Evolutionary conservation across 768 basidiomycete genomes (phyloP).

Genomic region (Suillus americanus): DNA sequence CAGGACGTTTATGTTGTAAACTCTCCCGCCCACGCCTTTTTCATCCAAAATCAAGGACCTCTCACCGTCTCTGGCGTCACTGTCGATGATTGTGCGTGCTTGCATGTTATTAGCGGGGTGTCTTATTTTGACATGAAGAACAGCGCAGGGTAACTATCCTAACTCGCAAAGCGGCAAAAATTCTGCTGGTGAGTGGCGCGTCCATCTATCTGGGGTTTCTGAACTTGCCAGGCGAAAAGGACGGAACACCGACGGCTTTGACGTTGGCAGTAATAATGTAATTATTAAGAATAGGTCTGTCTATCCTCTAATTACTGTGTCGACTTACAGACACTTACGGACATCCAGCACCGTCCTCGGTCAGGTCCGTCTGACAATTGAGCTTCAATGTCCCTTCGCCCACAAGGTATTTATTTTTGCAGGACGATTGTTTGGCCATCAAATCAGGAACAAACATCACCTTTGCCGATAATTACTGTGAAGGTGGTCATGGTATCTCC

Average conservation of each 20-base stretch:
- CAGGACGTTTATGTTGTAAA: slow-evolving; percentile 39
- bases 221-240: slow-evolving; percentile 20
- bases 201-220: not conserved
- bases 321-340: not conserved
- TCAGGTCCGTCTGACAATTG: slow-evolving; percentile 14
- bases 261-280: slow-evolving; percentile 36
- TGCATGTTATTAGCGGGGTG: not conserved
- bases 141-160: slow-evolving; percentile 52
- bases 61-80: slow-evolving; percentile 44
- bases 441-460: slow-evolving; percentile 41
- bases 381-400: not conserved
- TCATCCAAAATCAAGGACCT: slow-evolving; percentile 27
- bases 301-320: not conserved
- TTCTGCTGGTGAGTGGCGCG: slow-evolving; percentile 40
- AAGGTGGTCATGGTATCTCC: slow-evolving; percentile 64
- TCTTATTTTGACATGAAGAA: not conserved
- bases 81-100: slow-evolving; percentile 55
- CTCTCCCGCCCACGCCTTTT: slow-evolving; percentile 36
- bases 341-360: slow-evolving; percentile 20
- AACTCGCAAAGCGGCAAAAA: slow-evolving; percentile 50
- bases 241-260: slow-evolving; percentile 54
- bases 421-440: slow-evolving; percentile 66
- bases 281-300: slow-evolving; percentile 32
- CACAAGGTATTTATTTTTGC: slow-evolving; percentile 10
- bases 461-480: slow-evolving; percentile 53